A percentile compares a stretch with the other conserved stretches of the same genome.
Evolutionary conservation across 164 flowering plant genomes (phyloP).

Genomic region (Chloranthus sessilifolius): DNA sequence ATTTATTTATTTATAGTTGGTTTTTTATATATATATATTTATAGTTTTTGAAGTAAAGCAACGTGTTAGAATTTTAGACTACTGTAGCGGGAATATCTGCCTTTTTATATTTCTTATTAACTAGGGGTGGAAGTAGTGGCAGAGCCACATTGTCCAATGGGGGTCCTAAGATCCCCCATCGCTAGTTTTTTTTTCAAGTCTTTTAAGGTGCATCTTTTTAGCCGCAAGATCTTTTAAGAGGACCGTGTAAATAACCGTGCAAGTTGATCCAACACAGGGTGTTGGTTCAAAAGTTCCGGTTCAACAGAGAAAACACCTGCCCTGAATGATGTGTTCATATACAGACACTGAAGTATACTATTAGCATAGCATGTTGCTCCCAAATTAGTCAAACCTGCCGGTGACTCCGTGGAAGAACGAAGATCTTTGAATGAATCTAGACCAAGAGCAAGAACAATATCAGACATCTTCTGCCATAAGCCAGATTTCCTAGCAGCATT

Average conservation of each 20-base stretch:
- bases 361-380: constrained; percentile 99
- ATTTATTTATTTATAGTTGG: too few relatives aligned
- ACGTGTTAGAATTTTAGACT: too few relatives aligned
- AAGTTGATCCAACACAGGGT: constrained; percentile 79
- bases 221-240: too few relatives aligned
- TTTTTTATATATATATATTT: too few relatives aligned
- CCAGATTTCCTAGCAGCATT: constrained; percentile 85
- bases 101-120: too few relatives aligned
- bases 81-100: too few relatives aligned
- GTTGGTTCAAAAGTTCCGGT: constrained; percentile 52
- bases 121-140: too few relatives aligned
- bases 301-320: constrained; percentile 78
- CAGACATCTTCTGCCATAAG: constrained; percentile 86
- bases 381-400: constrained; percentile 87
- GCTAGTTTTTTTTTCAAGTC: too few relatives aligned
- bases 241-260: constrained; percentile 78
- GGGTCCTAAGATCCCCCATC: too few relatives aligned
- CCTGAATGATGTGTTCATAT: constrained; percentile 78
- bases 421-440: constrained; percentile 66
- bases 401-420: constrained; percentile 52
- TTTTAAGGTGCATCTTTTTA: too few relatives aligned
- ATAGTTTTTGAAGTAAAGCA: too few relatives aligned
- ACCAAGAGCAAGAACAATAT: constrained; percentile 56
- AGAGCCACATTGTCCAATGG: too few relatives aligned
- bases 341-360: constrained; percentile 90